These are phyloP conservation scores for Cladosporium colombiae DNA, from an alignment of 2,329 filamentous ascomycete genomes.

Conservation along the genomic window DNA sequence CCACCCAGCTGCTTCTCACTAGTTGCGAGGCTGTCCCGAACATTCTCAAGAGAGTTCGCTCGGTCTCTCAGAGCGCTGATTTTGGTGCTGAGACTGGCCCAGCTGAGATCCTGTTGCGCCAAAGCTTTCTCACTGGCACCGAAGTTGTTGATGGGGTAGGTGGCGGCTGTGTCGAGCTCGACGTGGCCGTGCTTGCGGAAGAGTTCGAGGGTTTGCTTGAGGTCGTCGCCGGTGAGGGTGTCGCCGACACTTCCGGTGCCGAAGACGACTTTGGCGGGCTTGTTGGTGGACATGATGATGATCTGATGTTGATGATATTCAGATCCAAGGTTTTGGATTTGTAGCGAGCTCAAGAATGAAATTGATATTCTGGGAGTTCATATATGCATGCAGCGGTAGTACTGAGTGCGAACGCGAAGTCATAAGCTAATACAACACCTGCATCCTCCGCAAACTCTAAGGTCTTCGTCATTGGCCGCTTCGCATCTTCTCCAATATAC, in stretches of 20 bases:
- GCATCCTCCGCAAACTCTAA: neutral
- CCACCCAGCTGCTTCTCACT: constrained; percentile 44
- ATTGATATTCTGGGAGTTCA: neutral
- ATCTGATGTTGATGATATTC: neutral
- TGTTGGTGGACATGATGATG: neutral
- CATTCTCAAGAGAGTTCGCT: constrained; percentile 21
- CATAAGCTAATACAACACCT: neutral
- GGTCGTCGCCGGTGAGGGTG: neutral
- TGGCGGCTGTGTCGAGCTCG: constrained; percentile 35
- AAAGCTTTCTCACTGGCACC: constrained; percentile 32
- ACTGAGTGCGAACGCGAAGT: neutral
- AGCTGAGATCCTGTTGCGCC: constrained; percentile 24
- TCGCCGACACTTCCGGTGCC: constrained; percentile 1
- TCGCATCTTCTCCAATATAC: neutral
- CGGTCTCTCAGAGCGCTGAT: neutral
- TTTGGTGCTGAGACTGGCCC: constrained; percentile 37
- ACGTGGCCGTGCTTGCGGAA: constrained; percentile 35
- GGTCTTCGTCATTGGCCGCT: neutral
- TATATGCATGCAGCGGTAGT: neutral
- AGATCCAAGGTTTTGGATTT: neutral
- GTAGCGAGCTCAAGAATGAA: neutral
- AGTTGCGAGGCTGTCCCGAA: constrained; percentile 34
- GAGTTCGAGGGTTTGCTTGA: neutral
- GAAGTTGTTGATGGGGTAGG: constrained; percentile 26
- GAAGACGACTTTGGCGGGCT: constrained; percentile 12